Evolutionary conservation across 352 stramenopile species (phyloP), one percentile per base, ranked within the genome.

Genomic region (Blastocystis sp.): DNA sequence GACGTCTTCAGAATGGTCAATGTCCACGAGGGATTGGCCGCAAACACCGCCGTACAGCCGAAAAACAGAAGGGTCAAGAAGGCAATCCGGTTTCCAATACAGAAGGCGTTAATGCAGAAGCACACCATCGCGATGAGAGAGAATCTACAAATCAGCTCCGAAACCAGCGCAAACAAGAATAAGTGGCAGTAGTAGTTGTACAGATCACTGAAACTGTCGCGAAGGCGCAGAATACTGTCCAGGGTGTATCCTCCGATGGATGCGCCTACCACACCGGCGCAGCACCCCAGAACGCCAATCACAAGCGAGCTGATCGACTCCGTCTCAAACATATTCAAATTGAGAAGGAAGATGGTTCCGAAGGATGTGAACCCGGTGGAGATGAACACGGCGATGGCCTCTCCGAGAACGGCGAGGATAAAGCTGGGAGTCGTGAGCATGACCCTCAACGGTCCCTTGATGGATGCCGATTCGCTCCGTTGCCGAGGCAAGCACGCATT

Each of bases 11-110:
- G 59, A 68, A 80, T 48, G 10, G 40, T 21, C 21, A 80, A 24
- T 17, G 70, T 71, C 52, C 59, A 80, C 14, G 70, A 71, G 4
- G 70, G 52, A 19, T 80, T 80, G 40, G 17, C 40, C 9, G 70
- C 70, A 19, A 80, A 80, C 4, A 80, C 24, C 4, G 11, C 10
- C 3, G 59, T 68, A 24, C n/a, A 80, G 17, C 19, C 59, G 14
- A 80, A 80, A 34, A 80, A 80, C 9, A 80, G 71, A 11, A 3
- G 17, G 0, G 10, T 7, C 24, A 80, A 42, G 70, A 80, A 80
- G 10, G 40, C 14, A 19, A 21, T 24, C 4, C 38, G 70, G 40
- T 40, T 60, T 7, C n/a, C 17, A 71, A 38, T 24, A 76, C 4
- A 10, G 70, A 80, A 74, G 10, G 42, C 64, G 14, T 14, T 68